Evolutionary conservation across 2,329 filamentous ascomycete genomes (phyloP), one percentile per base, ranked within the genome.

Genomic region (Aspergillus sp.): DNA sequence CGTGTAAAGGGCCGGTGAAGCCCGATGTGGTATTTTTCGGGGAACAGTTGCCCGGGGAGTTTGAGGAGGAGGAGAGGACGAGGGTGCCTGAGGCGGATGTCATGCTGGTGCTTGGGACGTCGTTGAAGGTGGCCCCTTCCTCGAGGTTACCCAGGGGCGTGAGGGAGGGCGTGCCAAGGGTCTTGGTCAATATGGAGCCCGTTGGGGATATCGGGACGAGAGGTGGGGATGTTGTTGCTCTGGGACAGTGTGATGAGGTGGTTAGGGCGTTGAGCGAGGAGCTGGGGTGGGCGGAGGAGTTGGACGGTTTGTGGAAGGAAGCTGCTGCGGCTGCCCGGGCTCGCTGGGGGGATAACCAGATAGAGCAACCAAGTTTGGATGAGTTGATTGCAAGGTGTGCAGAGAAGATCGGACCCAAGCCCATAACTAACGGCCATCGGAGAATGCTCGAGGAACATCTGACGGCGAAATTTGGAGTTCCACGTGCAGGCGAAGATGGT

Each of bases 11-110:
- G 0, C 70, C 88, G 1, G 85, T 93, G 8, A 93, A 93, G 68
- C 88, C 88, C 0, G 85, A 91, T 56, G 90, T 93, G 57, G 86
- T 91, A 12, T 91, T 94, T 66, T 94, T 93, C 55, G 86, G 87
- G 40, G 85, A 90, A 59, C 64, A 73, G 1, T 67, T 87, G 1
- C 82, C 83, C 0, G 58, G 64, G 4, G 68, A 65, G 0, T 90
- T 88, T 64, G 79, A 80, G 54, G 79, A 80, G 54, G 60, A 67
- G 4, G 77, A 76, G 41, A 65, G 70, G 35, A 58, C 70, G 33
- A 59, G 79, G 8, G 72, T 78, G 0, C 60, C 61, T 1, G 67
- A 77, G 57, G 83, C 85, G 0, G 86, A 91, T 60, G 65, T 93
- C 4, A 74, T 82, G 36, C 78, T 94, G 43, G 76, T 94, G 7